phyloP scores from a whole-genome alignment of 164 flowering plant genomes.

The Vitis cinerea region DNA sequence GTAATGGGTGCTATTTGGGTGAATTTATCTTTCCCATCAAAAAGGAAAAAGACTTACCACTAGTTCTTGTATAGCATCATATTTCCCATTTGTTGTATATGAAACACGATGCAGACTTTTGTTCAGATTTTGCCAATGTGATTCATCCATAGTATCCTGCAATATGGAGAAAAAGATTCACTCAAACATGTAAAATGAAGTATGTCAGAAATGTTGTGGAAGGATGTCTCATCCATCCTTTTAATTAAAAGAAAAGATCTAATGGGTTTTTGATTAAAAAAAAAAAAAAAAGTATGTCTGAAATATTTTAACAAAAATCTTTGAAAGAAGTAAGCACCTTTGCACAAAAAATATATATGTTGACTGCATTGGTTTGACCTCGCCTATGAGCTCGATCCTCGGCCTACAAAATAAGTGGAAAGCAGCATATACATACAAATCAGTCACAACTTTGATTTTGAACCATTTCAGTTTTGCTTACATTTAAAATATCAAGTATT shows the following conservation, averaged over 20 bases:
- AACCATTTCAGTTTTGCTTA: background rate
- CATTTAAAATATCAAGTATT: too few relatives aligned
- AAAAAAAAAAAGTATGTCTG: background rate
- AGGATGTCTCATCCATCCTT: too few relatives aligned
- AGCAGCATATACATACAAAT: background rate
- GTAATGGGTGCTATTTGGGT: too few relatives aligned
- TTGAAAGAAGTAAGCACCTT: constrained; percentile 51
- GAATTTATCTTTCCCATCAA: too few relatives aligned
- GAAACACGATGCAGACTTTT: constrained; percentile 71
- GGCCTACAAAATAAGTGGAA: constrained; percentile 52
- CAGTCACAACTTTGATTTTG: background rate
- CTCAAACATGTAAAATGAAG: background rate
- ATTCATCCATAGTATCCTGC: constrained; percentile 85
- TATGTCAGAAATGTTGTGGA: too few relatives aligned
- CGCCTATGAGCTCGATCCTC: constrained; percentile 96
- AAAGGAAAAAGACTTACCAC: constrained; percentile 36
- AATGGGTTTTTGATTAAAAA: background rate
- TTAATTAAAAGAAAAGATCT: background rate
- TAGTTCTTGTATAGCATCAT: constrained; percentile 67
- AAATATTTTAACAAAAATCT: background rate
- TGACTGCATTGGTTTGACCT: constrained; percentile 88
- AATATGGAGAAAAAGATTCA: constrained; percentile 10
- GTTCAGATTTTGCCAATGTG: constrained; percentile 70
- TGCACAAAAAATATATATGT: constrained; percentile 87
- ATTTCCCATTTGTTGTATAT: constrained; percentile 79